Evolutionary conservation across 2,329 filamentous ascomycete species (phyloP).

Genomic region (Trichoderma polysporum): DNA sequence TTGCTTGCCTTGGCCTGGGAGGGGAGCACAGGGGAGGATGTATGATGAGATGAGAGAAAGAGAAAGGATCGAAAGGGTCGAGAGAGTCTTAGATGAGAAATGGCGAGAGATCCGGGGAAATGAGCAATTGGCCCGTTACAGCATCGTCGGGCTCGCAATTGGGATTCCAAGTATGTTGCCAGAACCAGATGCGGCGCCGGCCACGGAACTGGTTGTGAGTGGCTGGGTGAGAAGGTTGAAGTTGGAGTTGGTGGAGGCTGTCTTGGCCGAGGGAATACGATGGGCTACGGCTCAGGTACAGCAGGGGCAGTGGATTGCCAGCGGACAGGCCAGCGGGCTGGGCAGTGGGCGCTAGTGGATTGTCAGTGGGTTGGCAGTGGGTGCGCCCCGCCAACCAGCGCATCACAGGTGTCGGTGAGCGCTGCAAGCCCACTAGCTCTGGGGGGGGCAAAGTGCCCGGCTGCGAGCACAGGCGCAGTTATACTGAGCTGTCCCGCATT

Average conservation of each 20-base stretch:
- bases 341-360: conserved; percentile 7
- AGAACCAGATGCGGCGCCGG: background rate
- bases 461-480: background rate
- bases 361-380: background rate
- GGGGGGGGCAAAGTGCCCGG: background rate
- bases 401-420: conserved; percentile 22
- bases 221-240: conserved; percentile 12
- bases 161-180: conserved; percentile 1
- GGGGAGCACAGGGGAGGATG: background rate
- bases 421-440: conserved; percentile 17
- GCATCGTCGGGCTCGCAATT: conserved; percentile 18
- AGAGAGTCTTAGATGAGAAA: background rate
- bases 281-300: background rate
- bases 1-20: background rate
- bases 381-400: conserved; percentile 20
- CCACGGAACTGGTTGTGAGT: conserved; percentile 7
- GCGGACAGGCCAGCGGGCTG: conserved; percentile 1
- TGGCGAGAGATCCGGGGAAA: background rate
- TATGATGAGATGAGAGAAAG: background rate
- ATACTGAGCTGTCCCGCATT: conserved; percentile 17
- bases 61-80: background rate
- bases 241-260: conserved; percentile 12
- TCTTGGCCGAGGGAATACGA: background rate
- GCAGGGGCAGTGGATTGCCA: conserved; percentile 9
- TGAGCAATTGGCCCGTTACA: background rate